These are phyloP conservation scores for Penicillium cosmopolitanum DNA, from an alignment of 495 filamentous ascomycete species.

Conservation along the genomic window DNA sequence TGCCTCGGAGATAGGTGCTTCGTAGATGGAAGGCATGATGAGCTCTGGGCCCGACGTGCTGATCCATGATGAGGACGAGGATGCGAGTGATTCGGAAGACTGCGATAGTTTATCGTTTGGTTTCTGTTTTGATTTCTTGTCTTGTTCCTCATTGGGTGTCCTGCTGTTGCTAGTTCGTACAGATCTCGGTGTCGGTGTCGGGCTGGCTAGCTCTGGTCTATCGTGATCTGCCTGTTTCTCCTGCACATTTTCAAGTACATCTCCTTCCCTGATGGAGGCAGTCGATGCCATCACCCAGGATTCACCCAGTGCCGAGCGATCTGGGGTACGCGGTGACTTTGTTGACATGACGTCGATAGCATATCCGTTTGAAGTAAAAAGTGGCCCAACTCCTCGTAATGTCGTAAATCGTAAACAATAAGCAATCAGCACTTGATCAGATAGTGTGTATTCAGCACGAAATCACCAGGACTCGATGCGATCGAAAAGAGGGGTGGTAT, in stretches of 20 bases:
- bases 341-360: slow-evolving; percentile 33
- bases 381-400: neutral
- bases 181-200: too few relatives aligned
- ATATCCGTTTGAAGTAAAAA: slow-evolving; percentile 18
- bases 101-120: too few relatives aligned
- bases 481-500: too few relatives aligned
- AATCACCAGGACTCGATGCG: too few relatives aligned
- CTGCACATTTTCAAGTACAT: neutral
- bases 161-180: too few relatives aligned
- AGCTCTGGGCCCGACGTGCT: slow-evolving; percentile 45
- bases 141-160: too few relatives aligned
- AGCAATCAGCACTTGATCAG: too few relatives aligned
- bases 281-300: slow-evolving; percentile 45
- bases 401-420: neutral
- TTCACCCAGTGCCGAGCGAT: slow-evolving; percentile 38
- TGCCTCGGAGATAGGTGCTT: slow-evolving; percentile 37
- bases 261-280: slow-evolving; percentile 17
- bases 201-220: too few relatives aligned
- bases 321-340: slow-evolving; percentile 21
- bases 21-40: slow-evolving; percentile 52
- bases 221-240: too few relatives aligned
- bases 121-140: too few relatives aligned
- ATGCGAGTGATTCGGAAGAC: too few relatives aligned
- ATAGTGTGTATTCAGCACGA: too few relatives aligned
- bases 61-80: slow-evolving; percentile 27